These are phyloP conservation scores for Talaromyces proteolyticus DNA, from an alignment of 495 filamentous ascomycete species.

Conservation along the genomic window DNA sequence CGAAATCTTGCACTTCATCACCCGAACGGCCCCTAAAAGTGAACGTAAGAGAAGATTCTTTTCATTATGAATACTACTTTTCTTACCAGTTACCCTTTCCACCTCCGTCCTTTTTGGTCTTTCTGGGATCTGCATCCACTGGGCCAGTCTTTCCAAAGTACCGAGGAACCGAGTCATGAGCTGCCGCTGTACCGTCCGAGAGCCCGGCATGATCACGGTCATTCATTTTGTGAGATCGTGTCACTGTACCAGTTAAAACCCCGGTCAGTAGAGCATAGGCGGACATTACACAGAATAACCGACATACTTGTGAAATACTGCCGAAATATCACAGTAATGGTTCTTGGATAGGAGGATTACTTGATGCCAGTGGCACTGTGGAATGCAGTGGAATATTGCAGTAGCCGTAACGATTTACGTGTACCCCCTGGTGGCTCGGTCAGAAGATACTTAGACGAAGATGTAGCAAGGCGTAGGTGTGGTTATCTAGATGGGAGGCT, in stretches of 20 bases:
- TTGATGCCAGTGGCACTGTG: too few species aligned
- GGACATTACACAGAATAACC: too few species aligned
- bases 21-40: slow-evolving; percentile 71
- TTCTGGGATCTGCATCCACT: slow-evolving; percentile 76
- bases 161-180: slow-evolving; percentile 72
- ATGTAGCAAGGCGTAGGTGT: too few species aligned
- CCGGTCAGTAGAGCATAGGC: too few species aligned
- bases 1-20: slow-evolving; percentile 74
- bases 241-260: slow-evolving; percentile 69
- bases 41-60: neutral
- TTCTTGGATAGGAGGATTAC: too few species aligned
- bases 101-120: slow-evolving; percentile 93
- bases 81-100: slow-evolving; percentile 92
- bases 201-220: slow-evolving; percentile 78
- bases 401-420: too few species aligned
- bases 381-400: too few species aligned
- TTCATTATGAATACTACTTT: slow-evolving; percentile 1
- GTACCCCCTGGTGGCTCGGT: too few species aligned
- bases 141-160: slow-evolving; percentile 89
- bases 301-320: too few species aligned
- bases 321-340: too few species aligned
- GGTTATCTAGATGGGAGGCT: too few species aligned
- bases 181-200: slow-evolving; percentile 53
- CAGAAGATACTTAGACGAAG: too few species aligned
- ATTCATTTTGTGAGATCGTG: slow-evolving; percentile 87